These are phyloP conservation scores for Podila clonocystis DNA, from an alignment of 192 early-diverging fungal genomes.

Conservation along the genomic window DNA sequence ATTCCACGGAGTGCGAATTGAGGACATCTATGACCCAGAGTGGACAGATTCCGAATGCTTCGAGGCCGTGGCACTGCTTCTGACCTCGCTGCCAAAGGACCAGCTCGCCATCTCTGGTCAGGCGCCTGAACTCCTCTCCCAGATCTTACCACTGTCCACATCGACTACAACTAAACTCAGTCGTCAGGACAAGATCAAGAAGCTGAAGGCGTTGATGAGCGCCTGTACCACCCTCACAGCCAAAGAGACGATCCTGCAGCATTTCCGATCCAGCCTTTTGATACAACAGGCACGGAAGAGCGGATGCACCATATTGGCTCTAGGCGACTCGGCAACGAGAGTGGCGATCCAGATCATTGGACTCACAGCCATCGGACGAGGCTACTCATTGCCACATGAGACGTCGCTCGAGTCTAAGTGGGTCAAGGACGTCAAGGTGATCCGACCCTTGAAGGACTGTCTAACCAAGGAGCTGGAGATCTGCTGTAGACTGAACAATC, in stretches of 20 bases:
- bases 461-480: conserved; percentile 81
- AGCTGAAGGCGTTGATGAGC: conserved; percentile 61
- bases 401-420: conserved; percentile 67
- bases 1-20: conserved; percentile 62
- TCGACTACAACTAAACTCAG: conserved; percentile 6
- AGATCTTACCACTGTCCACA: conserved; percentile 11
- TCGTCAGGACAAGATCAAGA: conserved; percentile 42
- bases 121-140: conserved; percentile 32
- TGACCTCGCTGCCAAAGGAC: conserved; percentile 42
- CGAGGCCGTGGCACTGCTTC: conserved; percentile 28
- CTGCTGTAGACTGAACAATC: conserved; percentile 63
- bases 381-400: conserved; percentile 84
- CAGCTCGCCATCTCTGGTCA: conserved; percentile 31
- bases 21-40: conserved; percentile 70
- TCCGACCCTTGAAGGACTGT: conserved; percentile 87
- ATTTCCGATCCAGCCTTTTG: conserved; percentile 70
- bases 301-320: conserved; percentile 67
- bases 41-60: conserved; percentile 52
- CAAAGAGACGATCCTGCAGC: conserved; percentile 75
- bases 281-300: conserved; percentile 59
- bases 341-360: conserved; percentile 82
- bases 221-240: conserved; percentile 68
- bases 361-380: conserved; percentile 84
- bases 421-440: conserved; percentile 62
- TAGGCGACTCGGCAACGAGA: conserved; percentile 85